Base-by-base conservation (phyloP, 1,284 basidiomycete species). In the Cryptococcus sp. region DNA sequence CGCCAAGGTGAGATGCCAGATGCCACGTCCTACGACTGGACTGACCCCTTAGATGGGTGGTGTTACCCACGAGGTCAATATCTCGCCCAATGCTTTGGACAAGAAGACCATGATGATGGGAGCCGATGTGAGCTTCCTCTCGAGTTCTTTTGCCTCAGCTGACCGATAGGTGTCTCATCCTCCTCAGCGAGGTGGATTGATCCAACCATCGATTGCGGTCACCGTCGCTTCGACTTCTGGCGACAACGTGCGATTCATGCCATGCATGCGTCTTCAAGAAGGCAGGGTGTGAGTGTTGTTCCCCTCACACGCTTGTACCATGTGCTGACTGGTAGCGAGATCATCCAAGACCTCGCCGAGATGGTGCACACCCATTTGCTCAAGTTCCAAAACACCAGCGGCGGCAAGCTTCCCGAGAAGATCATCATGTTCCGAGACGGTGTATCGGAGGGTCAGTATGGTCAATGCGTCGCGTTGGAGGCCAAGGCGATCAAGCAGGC, bases 361-460 rank as follows among this genome's bases (percentile, higher is more conserved):
- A 70, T 73, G 66, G 48, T 64, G 12, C 39, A 50, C 32, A 43
- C 45, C 9, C 67, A 71, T 35, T 50, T 74, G 26, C 21, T 53
- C n/a, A 50, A 40, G 12, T 73, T 60, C 46, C 48, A 63, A 11
- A 68, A 68, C 49, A 64, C 58, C 45, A 68, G 63, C 39, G 14
- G 28, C 28, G n/a, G n/a, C n/a, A 52, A 52, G n/a, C 58, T 69
- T 16, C 72, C 75, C 0, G 50, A 63, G 12, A 69, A 63, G 41
- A 69, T 76, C 41, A 53, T 75, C 45, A 69, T 76, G 58, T 75
- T 75, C 67, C 71, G 76, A 41, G 76, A 77, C 52, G 76, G 76
- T 43, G 74, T 77, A 0, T 72, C 69, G 12, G 75, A 78, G 49
- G 76, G 76, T 0, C 76, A 77, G 56, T 76, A 71, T 52, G 60